phyloP scores from a whole-genome alignment of 2,329 filamentous ascomycete species.

The Reticulascus tulasneorum region DNA sequence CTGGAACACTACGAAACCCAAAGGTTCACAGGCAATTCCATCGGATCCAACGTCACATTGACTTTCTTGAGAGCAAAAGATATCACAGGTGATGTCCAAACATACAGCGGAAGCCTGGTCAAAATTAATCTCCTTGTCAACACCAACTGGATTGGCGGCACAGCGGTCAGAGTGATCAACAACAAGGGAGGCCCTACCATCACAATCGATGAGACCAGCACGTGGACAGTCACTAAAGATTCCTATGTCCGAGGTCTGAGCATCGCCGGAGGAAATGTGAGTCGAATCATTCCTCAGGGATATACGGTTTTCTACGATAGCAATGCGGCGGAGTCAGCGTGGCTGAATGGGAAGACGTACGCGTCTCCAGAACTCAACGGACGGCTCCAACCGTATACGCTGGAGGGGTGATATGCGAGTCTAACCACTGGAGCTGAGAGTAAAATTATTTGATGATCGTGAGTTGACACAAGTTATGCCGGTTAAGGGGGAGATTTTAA shows the following conservation, averaged over 20 bases:
- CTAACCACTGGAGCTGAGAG: too few species aligned
- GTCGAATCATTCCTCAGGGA: neutral
- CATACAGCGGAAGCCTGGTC: neutral
- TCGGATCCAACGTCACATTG: neutral
- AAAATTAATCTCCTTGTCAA: neutral
- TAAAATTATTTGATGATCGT: too few species aligned
- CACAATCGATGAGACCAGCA: conserved; percentile 4
- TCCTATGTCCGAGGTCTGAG: conserved; percentile 5
- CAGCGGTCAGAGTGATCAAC: neutral
- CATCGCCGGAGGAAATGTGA: neutral
- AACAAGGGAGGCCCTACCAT: neutral
- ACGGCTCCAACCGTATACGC: conserved; percentile 1
- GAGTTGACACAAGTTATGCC: too few species aligned
- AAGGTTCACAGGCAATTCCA: conserved; percentile 1
- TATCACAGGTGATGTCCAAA: neutral
- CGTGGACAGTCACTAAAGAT: neutral
- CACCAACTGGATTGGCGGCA: conserved; percentile 1
- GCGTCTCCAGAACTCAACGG: neutral
- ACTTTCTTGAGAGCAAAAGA: neutral
- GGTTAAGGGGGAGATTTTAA: too few species aligned
- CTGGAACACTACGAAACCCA: conserved; percentile 2
- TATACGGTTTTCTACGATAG: neutral
- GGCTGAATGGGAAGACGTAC: conserved; percentile 3
- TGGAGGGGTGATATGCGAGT: too few species aligned
- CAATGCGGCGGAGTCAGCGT: conserved; percentile 1